A percentile compares a stretch with the other conserved stretches of the same genome.
These are phyloP conservation scores for Phalaenopsis aphrodite DNA, from an alignment of 106 monocot genomes.

Conservation along the genomic window DNA sequence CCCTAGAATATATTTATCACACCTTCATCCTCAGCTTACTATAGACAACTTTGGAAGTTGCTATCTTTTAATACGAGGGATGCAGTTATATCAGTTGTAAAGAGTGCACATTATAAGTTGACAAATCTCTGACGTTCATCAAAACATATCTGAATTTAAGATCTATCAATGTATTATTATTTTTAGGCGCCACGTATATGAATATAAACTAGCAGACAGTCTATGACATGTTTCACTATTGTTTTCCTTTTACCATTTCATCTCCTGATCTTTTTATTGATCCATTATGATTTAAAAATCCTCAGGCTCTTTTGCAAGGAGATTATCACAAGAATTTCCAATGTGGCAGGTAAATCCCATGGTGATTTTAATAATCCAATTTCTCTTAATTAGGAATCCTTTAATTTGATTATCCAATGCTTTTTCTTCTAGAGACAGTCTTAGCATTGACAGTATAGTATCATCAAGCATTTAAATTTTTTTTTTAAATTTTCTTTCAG, in stretches of 20 bases:
- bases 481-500: constrained; percentile 26
- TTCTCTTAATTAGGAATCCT: neutral
- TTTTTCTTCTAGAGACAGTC: neutral
- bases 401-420: neutral
- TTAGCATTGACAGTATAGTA: neutral
- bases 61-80: neutral
- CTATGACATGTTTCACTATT: neutral
- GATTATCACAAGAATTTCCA: constrained; percentile 85
- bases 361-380: constrained; percentile 1
- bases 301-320: constrained; percentile 84
- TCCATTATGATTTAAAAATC: constrained; percentile 7
- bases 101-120: neutral
- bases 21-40: neutral
- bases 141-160: neutral
- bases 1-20: neutral
- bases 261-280: neutral
- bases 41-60: neutral
- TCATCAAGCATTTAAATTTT: neutral
- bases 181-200: neutral
- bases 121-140: neutral
- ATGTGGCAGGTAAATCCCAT: constrained; percentile 73
- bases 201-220: neutral
- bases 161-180: neutral
- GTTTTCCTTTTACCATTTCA: neutral
- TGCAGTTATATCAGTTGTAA: neutral